Percentiles rank a stretch among this genome's conserved stretches.
Conservation (phyloP, 177 flowering plant genomes). For the Vitis hybrid region DNA sequence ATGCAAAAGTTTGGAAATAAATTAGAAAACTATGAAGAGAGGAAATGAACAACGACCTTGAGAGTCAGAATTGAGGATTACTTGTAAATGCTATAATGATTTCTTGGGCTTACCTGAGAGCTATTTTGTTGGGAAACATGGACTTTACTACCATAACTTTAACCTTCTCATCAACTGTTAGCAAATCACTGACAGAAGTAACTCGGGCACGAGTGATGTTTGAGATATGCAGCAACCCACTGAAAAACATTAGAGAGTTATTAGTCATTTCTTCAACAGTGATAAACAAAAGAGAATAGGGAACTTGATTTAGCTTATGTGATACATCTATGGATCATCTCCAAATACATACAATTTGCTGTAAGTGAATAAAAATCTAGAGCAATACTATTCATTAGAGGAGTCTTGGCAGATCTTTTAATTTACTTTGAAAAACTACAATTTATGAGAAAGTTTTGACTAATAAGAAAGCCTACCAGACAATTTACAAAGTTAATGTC, state of each 20-base stretch:
- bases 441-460: background rate
- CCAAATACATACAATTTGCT: background rate
- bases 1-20: too few relatives aligned
- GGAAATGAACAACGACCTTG: too few relatives aligned
- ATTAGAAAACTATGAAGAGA: too few relatives aligned
- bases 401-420: background rate
- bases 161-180: conserved; percentile 70
- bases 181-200: conserved; percentile 59
- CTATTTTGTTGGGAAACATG: conserved; percentile 73
- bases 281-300: background rate
- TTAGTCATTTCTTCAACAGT: background rate
- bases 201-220: conserved; percentile 57
- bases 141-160: conserved; percentile 88
- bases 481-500: background rate
- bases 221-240: conserved; percentile 92
- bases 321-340: background rate
- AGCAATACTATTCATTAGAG: background rate
- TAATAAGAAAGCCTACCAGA: background rate
- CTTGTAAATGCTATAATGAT: too few relatives aligned
- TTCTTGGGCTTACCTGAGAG: conserved; percentile 62
- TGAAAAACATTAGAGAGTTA: conserved; percentile 29
- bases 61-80: too few relatives aligned
- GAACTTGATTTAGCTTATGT: background rate
- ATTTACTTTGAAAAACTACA: background rate
- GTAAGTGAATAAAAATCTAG: background rate